Evolutionary conservation across 192 early-diverging fungal species (phyloP), one percentile per base, ranked within the genome.

Genomic region (Coemansia aciculifera): DNA sequence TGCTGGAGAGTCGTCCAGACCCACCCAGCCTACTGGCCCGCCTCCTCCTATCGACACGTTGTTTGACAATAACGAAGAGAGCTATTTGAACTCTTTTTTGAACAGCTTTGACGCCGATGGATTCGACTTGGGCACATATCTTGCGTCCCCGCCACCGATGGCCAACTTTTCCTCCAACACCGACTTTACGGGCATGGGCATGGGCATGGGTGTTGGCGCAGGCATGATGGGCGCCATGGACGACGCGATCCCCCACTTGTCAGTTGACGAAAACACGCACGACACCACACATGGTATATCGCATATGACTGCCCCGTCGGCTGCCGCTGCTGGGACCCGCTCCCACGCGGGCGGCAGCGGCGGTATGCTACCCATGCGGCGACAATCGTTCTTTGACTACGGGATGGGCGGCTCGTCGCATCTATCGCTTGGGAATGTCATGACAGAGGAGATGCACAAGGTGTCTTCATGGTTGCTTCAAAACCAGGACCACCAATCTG

Each of bases 381-480:
- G 67, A 10, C 63, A 62, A 5, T 63, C 68, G 4, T 68, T 76
- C 31, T 77, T 82, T 56, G 74, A 82, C 56, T 82, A 82, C 39
- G 72, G 79, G 1, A 62, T 82, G 6, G 79, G 79, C 38, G 67
- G 74, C 37, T 66, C 79, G 10, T 70, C 74, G 65, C 79, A 65
- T 11, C 37, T 82, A 2, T 77, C 79, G 21, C 61, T 75, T 12
- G 79, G 79, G 5, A 82, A 82, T 44, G 79, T 74, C 34, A 82
- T 82, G 72, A 52, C 71, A 2, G 79, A 82, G 31, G 79, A 82
- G 66, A 72, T 77, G 71, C 71, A 67, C 44, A 74, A 77, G 57
- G 79, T 82, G 19, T 82, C 79, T 9, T 82, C 79, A 40, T 82
- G 79, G 79, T 66, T 82, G 37, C 23, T 82, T 15, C 79, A 82